Conservation (phyloP, 2,329 filamentous ascomycete species). For the Diplocarpon mali region DNA sequence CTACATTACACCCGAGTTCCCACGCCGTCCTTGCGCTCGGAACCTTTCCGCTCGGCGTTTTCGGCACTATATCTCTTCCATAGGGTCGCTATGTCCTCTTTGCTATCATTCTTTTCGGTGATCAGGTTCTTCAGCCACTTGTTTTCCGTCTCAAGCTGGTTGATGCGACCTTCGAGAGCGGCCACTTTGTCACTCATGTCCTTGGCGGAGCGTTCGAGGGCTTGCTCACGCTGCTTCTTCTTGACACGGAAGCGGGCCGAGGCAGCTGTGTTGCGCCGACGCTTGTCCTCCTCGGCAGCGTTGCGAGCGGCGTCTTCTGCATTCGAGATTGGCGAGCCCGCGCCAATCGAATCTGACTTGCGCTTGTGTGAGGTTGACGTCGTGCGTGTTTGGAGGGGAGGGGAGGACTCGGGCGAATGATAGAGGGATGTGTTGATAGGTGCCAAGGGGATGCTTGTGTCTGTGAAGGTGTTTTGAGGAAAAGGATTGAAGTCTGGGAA, state of each 20-base stretch:
- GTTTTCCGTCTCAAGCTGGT: conserved; percentile 73
- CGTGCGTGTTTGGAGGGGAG: conserved; percentile 19
- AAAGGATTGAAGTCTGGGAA: conserved; percentile 26
- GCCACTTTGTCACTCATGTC: conserved; percentile 74
- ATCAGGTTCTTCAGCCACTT: conserved; percentile 72
- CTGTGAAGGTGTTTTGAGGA: conserved; percentile 15
- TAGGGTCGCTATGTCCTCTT: conserved; percentile 31
- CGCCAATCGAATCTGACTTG: conserved; percentile 21
- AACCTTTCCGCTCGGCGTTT: conserved; percentile 21
- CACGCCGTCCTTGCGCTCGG: conserved; percentile 26
- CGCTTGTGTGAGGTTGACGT: conserved; percentile 15
- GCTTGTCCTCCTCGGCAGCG: conserved; percentile 82
- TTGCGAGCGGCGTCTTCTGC: conserved; percentile 62
- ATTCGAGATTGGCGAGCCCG: conserved; percentile 28
- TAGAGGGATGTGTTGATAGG: conserved; percentile 16
- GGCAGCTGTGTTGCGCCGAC: conserved; percentile 78
- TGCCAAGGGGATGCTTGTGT: conserved; percentile 7
- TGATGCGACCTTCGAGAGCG: conserved; percentile 59
- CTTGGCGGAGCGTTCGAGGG: conserved; percentile 69
- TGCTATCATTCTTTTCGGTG: conserved; percentile 62
- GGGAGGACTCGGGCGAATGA: conserved; percentile 16
- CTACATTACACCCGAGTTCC: conserved; percentile 20
- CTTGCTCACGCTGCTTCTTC: conserved; percentile 91
- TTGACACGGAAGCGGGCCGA: conserved; percentile 84
- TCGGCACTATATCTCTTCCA: conserved; percentile 31